Evolutionary conservation across 345 rosid species (phyloP).

Genomic region (Lepidium aucheri): DNA sequence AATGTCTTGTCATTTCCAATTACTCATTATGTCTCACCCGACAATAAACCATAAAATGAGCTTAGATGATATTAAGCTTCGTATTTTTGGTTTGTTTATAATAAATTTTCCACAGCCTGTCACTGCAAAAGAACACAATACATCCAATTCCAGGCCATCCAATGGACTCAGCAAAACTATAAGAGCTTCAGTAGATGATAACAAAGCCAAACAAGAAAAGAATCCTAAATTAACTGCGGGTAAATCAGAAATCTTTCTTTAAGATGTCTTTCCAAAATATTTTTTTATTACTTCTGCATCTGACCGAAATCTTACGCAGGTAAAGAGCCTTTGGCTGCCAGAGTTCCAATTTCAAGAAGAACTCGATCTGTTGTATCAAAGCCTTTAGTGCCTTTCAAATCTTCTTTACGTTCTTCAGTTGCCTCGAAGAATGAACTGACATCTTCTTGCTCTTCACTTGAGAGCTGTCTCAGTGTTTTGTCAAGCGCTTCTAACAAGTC

Average conservation of each 20-base stretch:
- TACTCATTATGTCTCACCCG: background rate
- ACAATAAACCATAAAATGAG: background rate
- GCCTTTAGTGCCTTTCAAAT: conserved; percentile 36
- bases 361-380: conserved; percentile 34
- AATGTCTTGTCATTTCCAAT: background rate
- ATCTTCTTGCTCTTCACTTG: conserved; percentile 57
- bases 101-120: conserved; percentile 30
- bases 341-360: conserved; percentile 29
- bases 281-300: conserved; percentile 11
- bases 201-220: conserved; percentile 45
- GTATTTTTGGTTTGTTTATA: conserved; percentile 3
- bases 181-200: conserved; percentile 47
- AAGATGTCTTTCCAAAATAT: background rate
- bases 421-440: conserved; percentile 43
- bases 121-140: conserved; percentile 28
- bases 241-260: conserved; percentile 13
- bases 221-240: conserved; percentile 33
- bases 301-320: conserved; percentile 32
- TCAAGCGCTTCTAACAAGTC: conserved; percentile 38
- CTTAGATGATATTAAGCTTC: background rate
- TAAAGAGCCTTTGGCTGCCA: conserved; percentile 33
- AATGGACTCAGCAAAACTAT: conserved; percentile 34
- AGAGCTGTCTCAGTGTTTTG: conserved; percentile 54
- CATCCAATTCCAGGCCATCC: conserved; percentile 46
- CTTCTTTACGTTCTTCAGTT: conserved; percentile 37